Base-by-base conservation (phyloP, 805 yeast species). In the Yamadazyma ubonensis region DNA sequence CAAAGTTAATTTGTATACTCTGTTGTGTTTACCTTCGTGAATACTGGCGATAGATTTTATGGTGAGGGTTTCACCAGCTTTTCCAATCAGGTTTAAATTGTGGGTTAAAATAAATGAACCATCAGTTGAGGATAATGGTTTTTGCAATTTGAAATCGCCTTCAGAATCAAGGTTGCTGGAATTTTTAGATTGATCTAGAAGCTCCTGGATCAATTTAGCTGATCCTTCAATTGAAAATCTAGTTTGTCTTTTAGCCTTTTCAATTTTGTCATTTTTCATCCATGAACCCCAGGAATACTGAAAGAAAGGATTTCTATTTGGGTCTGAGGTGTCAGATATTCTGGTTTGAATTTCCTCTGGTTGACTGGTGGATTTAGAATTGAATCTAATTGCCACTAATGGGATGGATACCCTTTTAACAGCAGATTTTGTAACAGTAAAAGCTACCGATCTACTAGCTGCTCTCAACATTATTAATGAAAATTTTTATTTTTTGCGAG, bases 221-320 rank as follows among this genome's bases (percentile, higher is more conserved):
- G 86, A 66, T 3, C 96, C 98, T 55, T 80, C 81, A 37, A 93
- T 72, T 2, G 93, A 83, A 61, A 91, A 91, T 47, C 72, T 74
- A 15, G 97, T 91, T 41, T 75, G 76, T 63, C 99, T 79, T 50
- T 78, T 79, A 11, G 73, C 78, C 54, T 86, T 84, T 58, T 93
- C 90, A 22, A 61, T 63, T 41, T 71, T 74, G 58, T 93, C 96
- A 56, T 91, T 78, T 47, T 73, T 78, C 53, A 90, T 67, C 98
- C 98, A 91, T 5, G 96, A 76, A 34, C 99, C 99, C 95, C 98
- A 91, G 2, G 93, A 72, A 58, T 89, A 91, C 52, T 84, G 79
- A 70, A 87, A 91, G 55, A 93, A 86, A 30, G 78, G 71, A 41
- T 75, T 76, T 37, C 90, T 73, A 36, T 78, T 66, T 8, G 88